Base-by-base conservation (phyloP, 768 basidiomycete species). In the Mycena vulgaris region DNA sequence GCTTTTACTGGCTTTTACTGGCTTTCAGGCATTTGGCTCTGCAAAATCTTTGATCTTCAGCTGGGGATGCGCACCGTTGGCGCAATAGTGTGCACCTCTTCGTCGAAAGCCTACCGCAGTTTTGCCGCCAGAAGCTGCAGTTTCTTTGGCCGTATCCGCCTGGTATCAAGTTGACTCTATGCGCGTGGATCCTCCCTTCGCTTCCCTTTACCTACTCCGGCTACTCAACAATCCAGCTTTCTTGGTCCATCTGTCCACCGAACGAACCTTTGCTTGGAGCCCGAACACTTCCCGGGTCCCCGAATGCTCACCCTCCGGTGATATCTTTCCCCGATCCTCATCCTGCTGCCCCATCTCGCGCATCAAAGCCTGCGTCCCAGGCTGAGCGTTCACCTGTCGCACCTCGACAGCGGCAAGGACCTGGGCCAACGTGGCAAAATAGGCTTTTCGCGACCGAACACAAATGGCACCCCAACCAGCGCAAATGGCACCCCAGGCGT, bases 351-450 rank as follows among this genome's bases (percentile, higher is more conserved):
- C 42, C 42, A 14, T 5, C n/a, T 5, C 42, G 13, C 21, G 21
- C 42, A 45, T 45, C 55, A 40, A 16, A 57, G 30, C 55, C 42
- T 28, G 14, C 3, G 27, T n/a, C 45, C 16, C 51, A 17, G 40
- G 0, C 31, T 33, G 42, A 35, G n/a, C 52, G 52, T 63, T 49
- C 37, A 48, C 55, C 55, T 48, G 45, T 49, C 55, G 13, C 40
- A 5, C 31, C 30, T 21, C n/a, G 53, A 65, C 57, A 23, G 57
- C 35, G 27, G 63, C 35, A 23, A 27, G 49, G 53, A 30, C 42
- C 57, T 60, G 66, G 37, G 42, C 31, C 52, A 62, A 55, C 53
- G 51, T 48, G 66, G 52, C 14, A 16, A 56, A 61, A 55, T 68
- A 68, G 21, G 39, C 59, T 68, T 68, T 39, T 62, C 47, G 56